A percentile compares a stretch with the other conserved stretches of the same genome.
These are phyloP conservation scores for Xanthoconium separans DNA, from an alignment of 1,284 basidiomycete genomes.

Conservation along the genomic window DNA sequence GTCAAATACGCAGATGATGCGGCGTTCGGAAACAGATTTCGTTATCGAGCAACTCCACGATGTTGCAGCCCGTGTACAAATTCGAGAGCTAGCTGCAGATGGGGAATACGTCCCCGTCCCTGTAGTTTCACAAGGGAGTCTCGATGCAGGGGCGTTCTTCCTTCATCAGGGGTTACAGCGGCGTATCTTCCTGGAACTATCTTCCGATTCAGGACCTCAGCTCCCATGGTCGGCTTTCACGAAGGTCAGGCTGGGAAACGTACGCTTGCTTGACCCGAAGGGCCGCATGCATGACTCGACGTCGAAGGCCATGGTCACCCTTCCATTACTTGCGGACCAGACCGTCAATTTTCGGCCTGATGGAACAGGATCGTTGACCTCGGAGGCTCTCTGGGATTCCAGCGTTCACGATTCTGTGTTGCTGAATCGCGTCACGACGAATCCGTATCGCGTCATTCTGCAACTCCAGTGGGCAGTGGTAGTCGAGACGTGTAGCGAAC, in stretches of 20 bases:
- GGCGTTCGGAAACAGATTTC: slow-evolving; percentile 89
- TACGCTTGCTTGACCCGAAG: slow-evolving; percentile 83
- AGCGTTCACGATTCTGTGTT: slow-evolving; percentile 86
- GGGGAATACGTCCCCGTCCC: slow-evolving; percentile 86
- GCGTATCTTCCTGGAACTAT: slow-evolving; percentile 72
- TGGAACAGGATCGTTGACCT: slow-evolving; percentile 72
- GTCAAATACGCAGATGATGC: slow-evolving; percentile 67
- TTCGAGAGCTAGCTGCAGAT: slow-evolving; percentile 83
- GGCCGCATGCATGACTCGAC: slow-evolving; percentile 78
- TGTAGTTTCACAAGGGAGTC: slow-evolving; percentile 72
- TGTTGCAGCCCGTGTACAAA: slow-evolving; percentile 81
- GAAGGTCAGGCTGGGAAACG: slow-evolving; percentile 77
- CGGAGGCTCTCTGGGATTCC: slow-evolving; percentile 88
- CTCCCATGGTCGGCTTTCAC: slow-evolving; percentile 84
- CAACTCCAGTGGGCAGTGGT: slow-evolving; percentile 78
- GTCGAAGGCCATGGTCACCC: slow-evolving; percentile 63
- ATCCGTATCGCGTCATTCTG: slow-evolving; percentile 78
- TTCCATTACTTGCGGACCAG: slow-evolving; percentile 75
- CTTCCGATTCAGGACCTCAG: slow-evolving; percentile 87
- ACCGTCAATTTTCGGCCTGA: slow-evolving; percentile 74
- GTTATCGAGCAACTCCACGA: slow-evolving; percentile 89
- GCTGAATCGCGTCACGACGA: slow-evolving; percentile 81
- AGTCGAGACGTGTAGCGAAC: slow-evolving; percentile 81
- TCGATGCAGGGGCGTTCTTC: slow-evolving; percentile 86
- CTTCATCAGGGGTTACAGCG: slow-evolving; percentile 94